Evolutionary conservation across 257 asterid genomes (phyloP), one percentile per base, ranked within the genome.

Genomic region (Jasminum sambac): DNA sequence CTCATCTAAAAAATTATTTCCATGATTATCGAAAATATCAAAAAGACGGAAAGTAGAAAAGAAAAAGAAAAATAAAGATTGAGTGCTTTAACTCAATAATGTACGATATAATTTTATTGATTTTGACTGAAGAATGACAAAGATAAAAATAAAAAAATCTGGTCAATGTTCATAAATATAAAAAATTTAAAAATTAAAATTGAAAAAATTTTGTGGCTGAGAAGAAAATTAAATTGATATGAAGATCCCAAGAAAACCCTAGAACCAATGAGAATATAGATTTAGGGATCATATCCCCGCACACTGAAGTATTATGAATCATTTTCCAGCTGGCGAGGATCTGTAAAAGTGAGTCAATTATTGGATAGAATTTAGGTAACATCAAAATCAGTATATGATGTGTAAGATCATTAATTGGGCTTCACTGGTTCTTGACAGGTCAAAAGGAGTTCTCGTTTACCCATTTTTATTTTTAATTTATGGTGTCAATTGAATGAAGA

Each of bases 311-410:
- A 2, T 48, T 17, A 2, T 48, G 58, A 48, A 17, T 7, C 62
- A 21, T 21, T 55, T 55, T 55, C 62, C 25, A 55, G 62, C 50
- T 43, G 50, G 50, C 11, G 46, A n/a, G 46, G 46, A 41, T 11
- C 60, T 52, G 60, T 52, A 52, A 55, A 55, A 55, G 62, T 55
- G 34, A 55, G 23, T 23, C 30, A 55, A 55, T 55, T 52, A 52
- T 52, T 55, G 34, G 62, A 55, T 55, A 55, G 34, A 55, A 55
- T 52, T 52, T 7, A 52, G 30, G 60, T 52, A 6, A 17, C 60
- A 52, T 52, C 60, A 52, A 52, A 52, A 52, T 52, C 60, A 52
- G 24, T 48, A n/a, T 19, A 19, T 52, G 60, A 52, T n/a, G n/a
- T 3, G 14, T 3, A 55, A 55, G 61, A 55, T 43, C 50, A 11